Conservation (phyloP, 2,329 filamentous ascomycete genomes). For the Fusarium staphyleae region DNA sequence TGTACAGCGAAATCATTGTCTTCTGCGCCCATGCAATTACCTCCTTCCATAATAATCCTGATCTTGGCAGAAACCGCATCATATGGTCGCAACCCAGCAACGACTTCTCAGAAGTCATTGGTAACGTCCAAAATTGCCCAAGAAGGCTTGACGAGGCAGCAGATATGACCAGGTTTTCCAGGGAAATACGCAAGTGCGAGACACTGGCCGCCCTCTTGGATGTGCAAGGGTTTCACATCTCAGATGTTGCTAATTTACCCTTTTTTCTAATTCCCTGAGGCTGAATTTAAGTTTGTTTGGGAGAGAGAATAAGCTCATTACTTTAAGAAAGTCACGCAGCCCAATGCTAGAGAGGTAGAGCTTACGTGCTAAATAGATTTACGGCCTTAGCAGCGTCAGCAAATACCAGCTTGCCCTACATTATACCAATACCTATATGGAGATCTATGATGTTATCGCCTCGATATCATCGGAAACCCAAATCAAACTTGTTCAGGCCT, state of each 20-base stretch:
- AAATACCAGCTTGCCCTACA: conserved; percentile 14
- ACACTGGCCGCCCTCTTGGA: not conserved
- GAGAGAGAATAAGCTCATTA: not conserved
- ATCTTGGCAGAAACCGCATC: not conserved
- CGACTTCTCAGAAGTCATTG: not conserved
- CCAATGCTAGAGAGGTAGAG: not conserved
- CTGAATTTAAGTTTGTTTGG: conserved; percentile 1
- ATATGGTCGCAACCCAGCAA: not conserved
- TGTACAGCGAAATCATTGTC: conserved; percentile 4
- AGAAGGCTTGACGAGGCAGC: not conserved
- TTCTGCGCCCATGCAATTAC: conserved; percentile 3
- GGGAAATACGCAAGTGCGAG: not conserved
- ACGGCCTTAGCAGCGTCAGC: conserved; percentile 10
- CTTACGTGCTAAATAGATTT: not conserved
- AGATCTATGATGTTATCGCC: conserved; percentile 10
- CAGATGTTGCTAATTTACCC: not conserved
- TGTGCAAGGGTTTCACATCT: not conserved
- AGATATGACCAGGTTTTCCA: not conserved
- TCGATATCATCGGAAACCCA: conserved; percentile 10
- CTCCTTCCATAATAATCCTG: conserved; percentile 1
- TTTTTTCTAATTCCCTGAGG: not conserved
- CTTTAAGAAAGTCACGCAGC: not conserved
- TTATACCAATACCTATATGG: conserved; percentile 8
- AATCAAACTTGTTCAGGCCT: conserved; percentile 10
- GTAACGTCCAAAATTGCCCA: not conserved